These are phyloP conservation scores for Candida insectorum DNA, from an alignment of 805 yeast species.

Conservation along the genomic window DNA sequence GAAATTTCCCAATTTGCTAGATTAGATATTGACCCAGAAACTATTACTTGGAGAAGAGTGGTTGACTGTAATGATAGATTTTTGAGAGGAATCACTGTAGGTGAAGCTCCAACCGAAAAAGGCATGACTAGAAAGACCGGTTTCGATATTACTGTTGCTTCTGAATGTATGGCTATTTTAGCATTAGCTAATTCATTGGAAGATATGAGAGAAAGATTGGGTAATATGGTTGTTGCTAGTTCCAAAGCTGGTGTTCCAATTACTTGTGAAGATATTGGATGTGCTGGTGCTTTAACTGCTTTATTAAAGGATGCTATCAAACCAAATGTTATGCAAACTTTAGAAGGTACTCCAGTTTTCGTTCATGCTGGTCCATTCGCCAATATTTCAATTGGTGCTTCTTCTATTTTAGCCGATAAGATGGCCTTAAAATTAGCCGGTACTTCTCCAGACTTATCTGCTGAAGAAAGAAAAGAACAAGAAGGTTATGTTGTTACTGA, in stretches of 20 bases:
- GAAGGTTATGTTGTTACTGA: slow-evolving; percentile 81
- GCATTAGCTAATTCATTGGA: slow-evolving; percentile 68
- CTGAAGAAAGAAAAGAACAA: slow-evolving; percentile 43
- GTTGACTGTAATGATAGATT: slow-evolving; percentile 83
- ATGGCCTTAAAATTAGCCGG: slow-evolving; percentile 80
- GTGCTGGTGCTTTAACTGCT: slow-evolving; percentile 85
- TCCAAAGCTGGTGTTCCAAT: slow-evolving; percentile 67
- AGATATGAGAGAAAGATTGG: slow-evolving; percentile 73
- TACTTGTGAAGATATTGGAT: slow-evolving; percentile 80
- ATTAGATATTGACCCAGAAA: slow-evolving; percentile 72
- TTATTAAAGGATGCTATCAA: slow-evolving; percentile 77
- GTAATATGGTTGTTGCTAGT: slow-evolving; percentile 71
- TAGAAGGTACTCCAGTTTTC: slow-evolving; percentile 84
- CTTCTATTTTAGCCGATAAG: slow-evolving; percentile 77
- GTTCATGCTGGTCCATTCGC: slow-evolving; percentile 91
- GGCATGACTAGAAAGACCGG: slow-evolving; percentile 66
- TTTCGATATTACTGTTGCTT: slow-evolving; percentile 81
- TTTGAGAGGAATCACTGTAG: slow-evolving; percentile 73
- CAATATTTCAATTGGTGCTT: slow-evolving; percentile 83
- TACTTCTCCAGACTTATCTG: slow-evolving; percentile 45
- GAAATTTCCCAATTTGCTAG: slow-evolving; percentile 64
- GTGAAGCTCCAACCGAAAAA: slow-evolving; percentile 74
- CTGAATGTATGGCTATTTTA: slow-evolving; percentile 82
- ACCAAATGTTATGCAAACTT: slow-evolving; percentile 84
- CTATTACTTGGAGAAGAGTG: slow-evolving; percentile 80